Evolutionary conservation across 2,329 filamentous ascomycete genomes (phyloP).

Genomic region (Clarireedia sp.): DNA sequence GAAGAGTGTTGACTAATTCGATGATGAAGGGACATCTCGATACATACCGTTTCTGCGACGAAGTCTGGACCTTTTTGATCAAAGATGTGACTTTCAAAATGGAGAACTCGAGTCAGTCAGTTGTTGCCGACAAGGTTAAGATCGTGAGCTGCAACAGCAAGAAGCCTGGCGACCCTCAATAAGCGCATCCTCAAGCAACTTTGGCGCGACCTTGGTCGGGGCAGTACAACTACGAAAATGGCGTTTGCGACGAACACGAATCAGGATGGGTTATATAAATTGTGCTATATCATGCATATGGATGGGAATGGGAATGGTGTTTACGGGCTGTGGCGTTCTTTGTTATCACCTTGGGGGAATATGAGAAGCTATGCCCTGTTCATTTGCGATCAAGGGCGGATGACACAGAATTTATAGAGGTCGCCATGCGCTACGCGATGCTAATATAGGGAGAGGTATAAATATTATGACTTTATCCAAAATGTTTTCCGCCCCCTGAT

Average conservation of each 20-base stretch:
- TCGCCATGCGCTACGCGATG: not conserved
- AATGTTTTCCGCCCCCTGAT: not conserved
- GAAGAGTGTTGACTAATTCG: constrained; percentile 16
- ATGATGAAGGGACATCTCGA: constrained; percentile 75
- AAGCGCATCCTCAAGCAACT: not conserved
- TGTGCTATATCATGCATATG: not conserved
- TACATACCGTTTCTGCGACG: constrained; percentile 98
- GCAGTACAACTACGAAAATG: not conserved
- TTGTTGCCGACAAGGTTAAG: constrained; percentile 89
- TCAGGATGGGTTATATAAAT: not conserved
- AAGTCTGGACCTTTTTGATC: constrained; percentile 99
- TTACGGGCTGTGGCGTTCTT: not conserved
- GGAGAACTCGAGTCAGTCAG: constrained; percentile 62
- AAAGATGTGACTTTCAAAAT: constrained; percentile 99
- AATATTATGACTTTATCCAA: not conserved
- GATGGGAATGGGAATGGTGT: not conserved
- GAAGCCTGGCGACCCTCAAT: constrained; percentile 51
- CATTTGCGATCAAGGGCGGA: not conserved
- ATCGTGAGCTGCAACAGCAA: constrained; percentile 98
- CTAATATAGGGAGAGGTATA: not conserved
- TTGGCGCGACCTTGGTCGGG: too few species aligned
- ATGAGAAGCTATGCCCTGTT: not conserved
- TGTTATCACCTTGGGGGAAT: not conserved
- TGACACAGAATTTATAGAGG: not conserved
- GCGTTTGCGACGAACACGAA: not conserved